A percentile compares a stretch with the other conserved stretches of the same genome.
Conservation (phyloP, 768 basidiomycete species). For the Leccinum fibrillosum region DNA sequence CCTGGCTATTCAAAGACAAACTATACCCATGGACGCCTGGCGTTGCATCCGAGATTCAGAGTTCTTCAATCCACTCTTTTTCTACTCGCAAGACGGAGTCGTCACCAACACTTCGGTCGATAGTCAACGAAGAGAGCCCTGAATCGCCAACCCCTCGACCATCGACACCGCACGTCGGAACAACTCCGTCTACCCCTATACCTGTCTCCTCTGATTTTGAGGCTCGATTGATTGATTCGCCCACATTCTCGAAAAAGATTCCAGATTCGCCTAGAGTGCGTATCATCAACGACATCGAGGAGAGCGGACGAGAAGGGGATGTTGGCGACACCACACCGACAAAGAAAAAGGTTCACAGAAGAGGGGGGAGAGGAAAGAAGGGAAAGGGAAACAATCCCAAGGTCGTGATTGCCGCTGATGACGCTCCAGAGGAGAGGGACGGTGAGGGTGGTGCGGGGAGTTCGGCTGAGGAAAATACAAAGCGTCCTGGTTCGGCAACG, state of each 20-base stretch:
- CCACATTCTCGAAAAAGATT: neutral
- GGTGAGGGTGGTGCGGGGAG: slow-evolving; percentile 14
- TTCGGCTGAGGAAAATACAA: slow-evolving; percentile 17
- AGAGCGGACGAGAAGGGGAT: slow-evolving; percentile 55
- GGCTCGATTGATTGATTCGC: slow-evolving; percentile 6
- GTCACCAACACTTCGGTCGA: neutral
- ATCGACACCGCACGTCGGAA: neutral
- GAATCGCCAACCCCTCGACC: neutral
- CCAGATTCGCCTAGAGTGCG: slow-evolving; percentile 8
- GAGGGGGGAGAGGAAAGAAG: slow-evolving; percentile 49
- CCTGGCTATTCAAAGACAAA: slow-evolving; percentile 24
- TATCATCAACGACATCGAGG: slow-evolving; percentile 45
- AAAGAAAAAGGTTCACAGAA: slow-evolving; percentile 35
- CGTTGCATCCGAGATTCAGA: neutral
- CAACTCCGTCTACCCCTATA: neutral
- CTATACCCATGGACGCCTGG: slow-evolving; percentile 9
- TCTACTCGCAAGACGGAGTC: neutral
- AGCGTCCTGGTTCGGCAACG: slow-evolving; percentile 6
- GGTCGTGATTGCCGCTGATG: slow-evolving; percentile 16
- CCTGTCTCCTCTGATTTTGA: neutral
- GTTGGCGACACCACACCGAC: slow-evolving; percentile 39
- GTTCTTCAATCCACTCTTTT: neutral
- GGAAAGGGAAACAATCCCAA: slow-evolving; percentile 41
- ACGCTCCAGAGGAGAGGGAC: slow-evolving; percentile 25
- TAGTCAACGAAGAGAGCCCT: neutral